Conservation (phyloP, 2,329 filamentous ascomycete species). For the Lojkania enalia region DNA sequence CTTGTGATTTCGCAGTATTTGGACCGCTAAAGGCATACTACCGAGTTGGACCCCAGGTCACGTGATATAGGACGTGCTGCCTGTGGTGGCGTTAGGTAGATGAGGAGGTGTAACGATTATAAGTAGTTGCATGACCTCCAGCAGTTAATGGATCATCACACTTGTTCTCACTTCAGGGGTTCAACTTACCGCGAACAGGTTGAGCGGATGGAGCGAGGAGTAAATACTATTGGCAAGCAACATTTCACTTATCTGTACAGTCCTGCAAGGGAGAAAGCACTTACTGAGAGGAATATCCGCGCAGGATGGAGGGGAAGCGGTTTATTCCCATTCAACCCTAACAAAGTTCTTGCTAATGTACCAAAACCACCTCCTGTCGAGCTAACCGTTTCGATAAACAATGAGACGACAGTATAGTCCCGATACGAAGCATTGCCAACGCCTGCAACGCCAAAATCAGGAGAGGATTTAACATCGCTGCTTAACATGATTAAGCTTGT, state of each 20-base stretch:
- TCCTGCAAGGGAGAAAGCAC: not conserved
- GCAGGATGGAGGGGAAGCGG: not conserved
- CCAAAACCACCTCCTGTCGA: slow-evolving; percentile 4
- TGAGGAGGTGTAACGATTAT: too few species aligned
- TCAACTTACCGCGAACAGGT: not conserved
- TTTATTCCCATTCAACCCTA: slow-evolving; percentile 2
- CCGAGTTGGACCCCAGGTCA: too few species aligned
- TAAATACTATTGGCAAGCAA: not conserved
- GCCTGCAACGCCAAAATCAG: not conserved
- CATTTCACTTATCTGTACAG: not conserved
- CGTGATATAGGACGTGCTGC: too few species aligned
- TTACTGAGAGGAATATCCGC: not conserved
- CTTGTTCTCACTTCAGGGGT: too few species aligned
- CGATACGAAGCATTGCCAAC: not conserved
- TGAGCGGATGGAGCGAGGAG: not conserved
- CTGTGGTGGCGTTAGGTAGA: too few species aligned
- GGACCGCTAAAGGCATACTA: not conserved
- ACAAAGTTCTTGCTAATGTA: not conserved
- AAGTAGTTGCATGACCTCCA: too few species aligned
- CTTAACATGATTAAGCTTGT: not conserved
- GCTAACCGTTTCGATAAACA: slow-evolving; percentile 1
- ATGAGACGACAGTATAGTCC: not conserved
- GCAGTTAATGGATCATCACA: too few species aligned
- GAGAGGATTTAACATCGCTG: not conserved
- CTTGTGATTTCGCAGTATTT: not conserved